Conservation (phyloP, 352 stramenopile genomes). For the Phytophthora quininea region DNA sequence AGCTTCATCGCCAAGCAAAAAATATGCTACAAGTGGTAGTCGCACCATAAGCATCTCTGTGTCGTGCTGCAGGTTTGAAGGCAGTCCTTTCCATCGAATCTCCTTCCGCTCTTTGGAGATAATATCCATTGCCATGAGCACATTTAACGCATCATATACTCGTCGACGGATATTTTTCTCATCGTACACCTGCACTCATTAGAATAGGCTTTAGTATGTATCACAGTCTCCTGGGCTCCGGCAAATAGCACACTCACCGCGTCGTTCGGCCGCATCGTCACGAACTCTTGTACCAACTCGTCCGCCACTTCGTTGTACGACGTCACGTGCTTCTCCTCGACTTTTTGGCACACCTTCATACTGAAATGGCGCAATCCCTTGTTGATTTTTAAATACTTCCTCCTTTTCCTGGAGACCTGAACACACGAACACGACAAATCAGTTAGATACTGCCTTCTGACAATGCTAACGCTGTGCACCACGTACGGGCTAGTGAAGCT, state of each 20-base stretch:
- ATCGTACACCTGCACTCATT: conserved; percentile 78
- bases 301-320: conserved; percentile 96
- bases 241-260: conserved; percentile 34
- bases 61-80: conserved; percentile 85
- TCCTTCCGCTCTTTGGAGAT: conserved; percentile 97
- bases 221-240: background rate
- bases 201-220: conserved; percentile 3
- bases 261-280: conserved; percentile 85
- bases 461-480: conserved; percentile 6
- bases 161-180: conserved; percentile 96
- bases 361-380: conserved; percentile 95
- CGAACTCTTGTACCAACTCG: conserved; percentile 91
- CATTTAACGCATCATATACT: conserved; percentile 97
- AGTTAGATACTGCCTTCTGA: background rate
- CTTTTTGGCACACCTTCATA: conserved; percentile 96
- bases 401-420: conserved; percentile 73
- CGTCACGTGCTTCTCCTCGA: conserved; percentile 96
- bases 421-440: background rate
- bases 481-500: conserved; percentile 65
- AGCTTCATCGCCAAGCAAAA: background rate
- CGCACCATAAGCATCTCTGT: conserved; percentile 85
- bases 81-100: conserved; percentile 87
- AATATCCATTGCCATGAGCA: conserved; percentile 98
- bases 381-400: conserved; percentile 88
- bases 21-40: background rate